These are phyloP conservation scores for Cichorium intybus DNA, from an alignment of 140 eudicot genomes.

Conservation along the genomic window DNA sequence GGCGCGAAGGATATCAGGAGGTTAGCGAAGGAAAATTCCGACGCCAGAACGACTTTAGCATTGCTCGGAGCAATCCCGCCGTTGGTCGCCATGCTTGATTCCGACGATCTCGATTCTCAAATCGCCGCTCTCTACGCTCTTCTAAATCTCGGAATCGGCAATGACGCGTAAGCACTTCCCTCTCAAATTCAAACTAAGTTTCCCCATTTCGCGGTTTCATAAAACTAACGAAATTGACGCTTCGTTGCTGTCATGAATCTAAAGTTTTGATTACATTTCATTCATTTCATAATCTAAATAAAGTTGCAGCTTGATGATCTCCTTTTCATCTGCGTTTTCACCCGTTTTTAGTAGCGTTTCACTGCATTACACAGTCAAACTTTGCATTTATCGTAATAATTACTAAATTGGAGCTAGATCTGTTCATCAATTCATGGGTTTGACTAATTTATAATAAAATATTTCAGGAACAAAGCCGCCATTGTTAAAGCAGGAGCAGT, in stretches of 20 bases:
- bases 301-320: neutral
- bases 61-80: conserved; percentile 92
- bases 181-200: neutral
- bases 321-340: neutral
- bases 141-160: conserved; percentile 78
- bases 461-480: conserved; percentile 86
- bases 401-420: neutral
- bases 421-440: conserved; percentile 4
- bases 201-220: neutral
- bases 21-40: conserved; percentile 62
- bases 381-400: neutral
- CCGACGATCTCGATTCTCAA: conserved; percentile 34
- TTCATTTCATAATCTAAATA: neutral
- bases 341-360: conserved; percentile 5
- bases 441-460: conserved; percentile 2
- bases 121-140: conserved; percentile 77
- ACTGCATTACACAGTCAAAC: neutral
- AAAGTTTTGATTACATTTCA: conserved; percentile 16
- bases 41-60: conserved; percentile 67
- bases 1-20: conserved; percentile 65
- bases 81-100: conserved; percentile 57
- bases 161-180: conserved; percentile 57
- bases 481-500: conserved; percentile 92
- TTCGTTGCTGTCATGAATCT: conserved; percentile 5
- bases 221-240: neutral